Evolutionary conservation across 371 early-diverging fungal species (phyloP).

Genomic region (Blakeslea trispora): DNA sequence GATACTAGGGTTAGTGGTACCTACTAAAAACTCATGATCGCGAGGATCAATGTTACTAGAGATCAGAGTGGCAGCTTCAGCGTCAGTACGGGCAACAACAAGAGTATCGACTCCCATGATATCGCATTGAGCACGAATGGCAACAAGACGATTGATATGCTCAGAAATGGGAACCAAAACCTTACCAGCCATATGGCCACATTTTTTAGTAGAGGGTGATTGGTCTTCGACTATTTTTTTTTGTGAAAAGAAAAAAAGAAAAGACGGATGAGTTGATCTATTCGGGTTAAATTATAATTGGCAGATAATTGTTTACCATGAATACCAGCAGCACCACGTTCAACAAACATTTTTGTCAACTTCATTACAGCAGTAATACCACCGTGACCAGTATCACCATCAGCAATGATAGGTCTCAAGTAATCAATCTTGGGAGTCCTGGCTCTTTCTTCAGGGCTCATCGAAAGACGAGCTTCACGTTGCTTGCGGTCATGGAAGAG

Average conservation of each 20-base stretch:
- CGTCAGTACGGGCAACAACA: slow-evolving; percentile 95
- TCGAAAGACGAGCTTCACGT: slow-evolving; percentile 81
- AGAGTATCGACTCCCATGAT: slow-evolving; percentile 97
- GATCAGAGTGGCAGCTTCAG: slow-evolving; percentile 97
- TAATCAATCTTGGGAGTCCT: slow-evolving; percentile 83
- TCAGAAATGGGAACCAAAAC: slow-evolving; percentile 96
- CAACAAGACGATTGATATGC: slow-evolving; percentile 96
- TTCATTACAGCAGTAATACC: slow-evolving; percentile 94
- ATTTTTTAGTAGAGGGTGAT: slow-evolving; percentile 96
- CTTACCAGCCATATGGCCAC: slow-evolving; percentile 99
- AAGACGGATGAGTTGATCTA: no score
- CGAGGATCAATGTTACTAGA: slow-evolving; percentile 95
- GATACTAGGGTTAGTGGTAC: slow-evolving; percentile 81
- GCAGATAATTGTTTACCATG: slow-evolving; percentile 50
- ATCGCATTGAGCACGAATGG: slow-evolving; percentile 96
- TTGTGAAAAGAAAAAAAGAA: neutral
- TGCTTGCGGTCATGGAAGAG: slow-evolving; percentile 98
- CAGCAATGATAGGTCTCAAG: slow-evolving; percentile 95
- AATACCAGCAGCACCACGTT: slow-evolving; percentile 92
- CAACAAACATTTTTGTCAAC: slow-evolving; percentile 93
- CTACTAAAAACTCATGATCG: slow-evolving; percentile 96
- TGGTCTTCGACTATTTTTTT: slow-evolving; percentile 81
- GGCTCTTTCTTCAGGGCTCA: slow-evolving; percentile 71
- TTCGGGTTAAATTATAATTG: no score
- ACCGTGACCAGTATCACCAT: slow-evolving; percentile 98